Percentiles rank a stretch among this genome's conserved stretches.
phyloP scores from a whole-genome alignment of 768 basidiomycete genomes.

The Tricholoma furcatifolium region DNA sequence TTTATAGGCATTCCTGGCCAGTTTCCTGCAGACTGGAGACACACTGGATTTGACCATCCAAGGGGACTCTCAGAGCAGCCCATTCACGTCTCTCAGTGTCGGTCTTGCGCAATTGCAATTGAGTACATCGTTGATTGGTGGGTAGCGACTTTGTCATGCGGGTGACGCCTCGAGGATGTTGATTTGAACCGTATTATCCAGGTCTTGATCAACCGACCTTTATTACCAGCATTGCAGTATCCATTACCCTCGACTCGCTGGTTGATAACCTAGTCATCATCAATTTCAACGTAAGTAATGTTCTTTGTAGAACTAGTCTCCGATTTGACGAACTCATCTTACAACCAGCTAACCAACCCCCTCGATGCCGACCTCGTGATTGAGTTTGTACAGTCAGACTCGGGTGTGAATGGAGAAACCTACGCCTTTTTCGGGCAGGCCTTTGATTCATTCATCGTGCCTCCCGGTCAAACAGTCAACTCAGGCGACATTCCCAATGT shows the following conservation, averaged over 20 bases:
- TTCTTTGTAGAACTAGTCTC: background rate
- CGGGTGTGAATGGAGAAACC: slow-evolving; percentile 45
- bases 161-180: background rate
- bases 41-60: slow-evolving; percentile 51
- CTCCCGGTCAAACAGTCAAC: slow-evolving; percentile 57
- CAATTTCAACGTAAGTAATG: slow-evolving; percentile 57
- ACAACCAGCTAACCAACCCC: slow-evolving; percentile 49
- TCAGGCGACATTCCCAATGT: slow-evolving; percentile 61
- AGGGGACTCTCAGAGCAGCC: slow-evolving; percentile 59
- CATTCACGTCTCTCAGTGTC: slow-evolving; percentile 56
- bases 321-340: background rate
- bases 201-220: slow-evolving; percentile 54
- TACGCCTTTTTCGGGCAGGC: slow-evolving; percentile 59
- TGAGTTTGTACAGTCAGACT: slow-evolving; percentile 56
- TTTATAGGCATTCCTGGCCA: slow-evolving; percentile 50
- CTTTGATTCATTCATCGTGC: slow-evolving; percentile 56
- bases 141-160: background rate
- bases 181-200: slow-evolving; percentile 14
- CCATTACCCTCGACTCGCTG: slow-evolving; percentile 50
- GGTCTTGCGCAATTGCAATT: slow-evolving; percentile 56
- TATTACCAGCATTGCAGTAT: slow-evolving; percentile 55
- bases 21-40: slow-evolving; percentile 55
- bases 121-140: slow-evolving; percentile 48
- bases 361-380: slow-evolving; percentile 57
- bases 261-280: slow-evolving; percentile 48